Evolutionary conservation across 2,329 filamentous ascomycete genomes (phyloP).

Genomic region (Paracoccidioides lutzii): DNA sequence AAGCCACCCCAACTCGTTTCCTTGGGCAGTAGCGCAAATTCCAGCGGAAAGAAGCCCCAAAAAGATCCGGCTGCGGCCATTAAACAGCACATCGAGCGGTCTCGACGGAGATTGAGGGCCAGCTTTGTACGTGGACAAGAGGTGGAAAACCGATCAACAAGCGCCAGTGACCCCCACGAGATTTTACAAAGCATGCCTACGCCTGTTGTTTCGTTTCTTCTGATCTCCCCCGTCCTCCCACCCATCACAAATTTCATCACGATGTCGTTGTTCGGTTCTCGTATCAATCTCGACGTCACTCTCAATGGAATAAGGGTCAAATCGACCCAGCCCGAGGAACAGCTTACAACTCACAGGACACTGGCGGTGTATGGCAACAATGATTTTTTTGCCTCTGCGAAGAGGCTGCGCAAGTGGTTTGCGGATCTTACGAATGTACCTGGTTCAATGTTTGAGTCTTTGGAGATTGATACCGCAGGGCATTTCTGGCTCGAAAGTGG

Average conservation of each 20-base stretch:
- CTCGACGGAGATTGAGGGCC: slow-evolving; percentile 18
- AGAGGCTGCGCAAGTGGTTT: slow-evolving; percentile 55
- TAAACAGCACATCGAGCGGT: slow-evolving; percentile 29
- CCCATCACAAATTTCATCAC: slow-evolving; percentile 49
- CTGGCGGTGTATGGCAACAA: slow-evolving; percentile 61
- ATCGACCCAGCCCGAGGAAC: slow-evolving; percentile 39
- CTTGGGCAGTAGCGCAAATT: not conserved
- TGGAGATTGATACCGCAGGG: slow-evolving; percentile 42
- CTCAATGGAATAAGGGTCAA: slow-evolving; percentile 18
- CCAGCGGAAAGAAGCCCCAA: not conserved
- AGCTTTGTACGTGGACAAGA: slow-evolving; percentile 5
- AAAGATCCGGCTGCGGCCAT: slow-evolving; percentile 17
- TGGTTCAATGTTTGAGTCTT: slow-evolving; percentile 36
- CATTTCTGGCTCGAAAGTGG: slow-evolving; percentile 52
- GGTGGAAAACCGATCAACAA: not conserved
- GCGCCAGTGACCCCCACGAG: slow-evolving; percentile 3
- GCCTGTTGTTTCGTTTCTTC: slow-evolving; percentile 35
- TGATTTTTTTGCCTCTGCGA: slow-evolving; percentile 58
- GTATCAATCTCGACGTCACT: slow-evolving; percentile 13
- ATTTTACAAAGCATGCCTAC: slow-evolving; percentile 10
- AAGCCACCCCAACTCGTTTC: not conserved
- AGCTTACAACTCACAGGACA: slow-evolving; percentile 44
- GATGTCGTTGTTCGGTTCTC: slow-evolving; percentile 38
- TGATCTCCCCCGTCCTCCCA: slow-evolving; percentile 52
- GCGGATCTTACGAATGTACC: slow-evolving; percentile 35